Percentiles rank a stretch among this genome's conserved stretches.
phyloP scores from a whole-genome alignment of 495 filamentous ascomycete species.

The Acidiella bohemica region DNA sequence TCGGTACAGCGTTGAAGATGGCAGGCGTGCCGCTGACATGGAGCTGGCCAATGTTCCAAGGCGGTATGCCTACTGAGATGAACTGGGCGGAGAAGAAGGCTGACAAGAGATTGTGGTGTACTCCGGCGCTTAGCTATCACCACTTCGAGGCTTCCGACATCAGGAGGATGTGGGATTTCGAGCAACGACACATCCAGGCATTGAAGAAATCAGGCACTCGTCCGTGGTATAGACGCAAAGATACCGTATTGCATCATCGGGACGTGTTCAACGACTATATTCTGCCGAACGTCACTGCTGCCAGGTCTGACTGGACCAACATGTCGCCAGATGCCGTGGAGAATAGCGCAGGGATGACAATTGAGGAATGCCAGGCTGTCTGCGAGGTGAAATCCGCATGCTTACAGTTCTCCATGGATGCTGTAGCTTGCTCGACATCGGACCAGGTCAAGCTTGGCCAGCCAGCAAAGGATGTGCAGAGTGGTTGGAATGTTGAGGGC shows the following conservation, averaged over 20 bases:
- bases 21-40: slow-evolving; percentile 7
- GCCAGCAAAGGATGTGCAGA: neutral
- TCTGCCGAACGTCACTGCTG: neutral
- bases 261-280: slow-evolving; percentile 10
- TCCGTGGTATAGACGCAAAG: neutral
- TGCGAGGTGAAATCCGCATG: neutral
- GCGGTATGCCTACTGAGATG: slow-evolving; percentile 6
- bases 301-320: slow-evolving; percentile 9
- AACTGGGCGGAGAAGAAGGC: neutral
- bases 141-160: slow-evolving; percentile 7
- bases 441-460: slow-evolving; percentile 1
- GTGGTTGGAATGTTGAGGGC: neutral
- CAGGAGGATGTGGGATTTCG: slow-evolving; percentile 10
- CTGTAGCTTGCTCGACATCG: neutral
- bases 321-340: slow-evolving; percentile 1
- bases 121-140: slow-evolving; percentile 11
- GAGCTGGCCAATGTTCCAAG: slow-evolving; percentile 12
- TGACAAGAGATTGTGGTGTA: slow-evolving; percentile 9
- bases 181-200: slow-evolving; percentile 14
- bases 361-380: slow-evolving; percentile 2
- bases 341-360: neutral
- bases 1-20: slow-evolving; percentile 6
- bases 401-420: neutral
- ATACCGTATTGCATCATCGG: slow-evolving; percentile 1
- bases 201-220: neutral